Evolutionary conservation across 352 stramenopile species (phyloP).

Genomic region (Pilasporangium apinafurcum): DNA sequence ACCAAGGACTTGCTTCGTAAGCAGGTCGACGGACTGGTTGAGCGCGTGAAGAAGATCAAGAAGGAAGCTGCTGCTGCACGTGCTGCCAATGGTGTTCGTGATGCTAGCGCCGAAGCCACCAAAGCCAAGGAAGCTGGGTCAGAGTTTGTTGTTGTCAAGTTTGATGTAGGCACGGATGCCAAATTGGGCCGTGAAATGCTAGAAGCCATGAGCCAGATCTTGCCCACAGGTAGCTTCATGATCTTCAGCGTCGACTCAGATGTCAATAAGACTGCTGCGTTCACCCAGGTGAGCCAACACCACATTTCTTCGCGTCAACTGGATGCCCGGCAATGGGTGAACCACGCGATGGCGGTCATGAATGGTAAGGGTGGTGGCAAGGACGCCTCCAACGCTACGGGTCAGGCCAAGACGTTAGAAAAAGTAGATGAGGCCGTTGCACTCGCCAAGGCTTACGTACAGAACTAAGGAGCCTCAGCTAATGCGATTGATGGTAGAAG

Average conservation of each 20-base stretch:
- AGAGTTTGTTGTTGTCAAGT: slow-evolving; percentile 84
- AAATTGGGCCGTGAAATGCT: slow-evolving; percentile 94
- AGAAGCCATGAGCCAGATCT: slow-evolving; percentile 81
- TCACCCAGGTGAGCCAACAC: slow-evolving; percentile 89
- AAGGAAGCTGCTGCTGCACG: slow-evolving; percentile 66
- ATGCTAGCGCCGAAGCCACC: slow-evolving; percentile 41
- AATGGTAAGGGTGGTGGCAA: slow-evolving; percentile 95
- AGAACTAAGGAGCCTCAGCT: slow-evolving; percentile 16
- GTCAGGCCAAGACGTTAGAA: slow-evolving; percentile 75
- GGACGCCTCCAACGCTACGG: slow-evolving; percentile 64
- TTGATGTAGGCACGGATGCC: slow-evolving; percentile 91
- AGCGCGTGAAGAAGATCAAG: slow-evolving; percentile 77
- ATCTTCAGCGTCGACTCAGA: slow-evolving; percentile 91
- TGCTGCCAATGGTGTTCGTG: slow-evolving; percentile 61
- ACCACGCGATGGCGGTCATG: slow-evolving; percentile 85
- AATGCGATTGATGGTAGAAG: too few relatives aligned
- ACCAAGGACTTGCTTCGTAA: slow-evolving; percentile 85
- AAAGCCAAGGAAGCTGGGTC: slow-evolving; percentile 53
- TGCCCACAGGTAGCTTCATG: slow-evolving; percentile 86
- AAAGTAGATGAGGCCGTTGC: slow-evolving; percentile 59
- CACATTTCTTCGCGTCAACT: slow-evolving; percentile 59
- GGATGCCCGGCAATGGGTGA: slow-evolving; percentile 93
- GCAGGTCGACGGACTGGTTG: slow-evolving; percentile 65
- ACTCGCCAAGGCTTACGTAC: slow-evolving; percentile 58
- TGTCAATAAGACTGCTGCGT: slow-evolving; percentile 90